A percentile compares a stretch with the other conserved stretches of the same genome.
phyloP scores from a whole-genome alignment of 176 grass and related monocot genomes.

The Oryza nivara region DNA sequence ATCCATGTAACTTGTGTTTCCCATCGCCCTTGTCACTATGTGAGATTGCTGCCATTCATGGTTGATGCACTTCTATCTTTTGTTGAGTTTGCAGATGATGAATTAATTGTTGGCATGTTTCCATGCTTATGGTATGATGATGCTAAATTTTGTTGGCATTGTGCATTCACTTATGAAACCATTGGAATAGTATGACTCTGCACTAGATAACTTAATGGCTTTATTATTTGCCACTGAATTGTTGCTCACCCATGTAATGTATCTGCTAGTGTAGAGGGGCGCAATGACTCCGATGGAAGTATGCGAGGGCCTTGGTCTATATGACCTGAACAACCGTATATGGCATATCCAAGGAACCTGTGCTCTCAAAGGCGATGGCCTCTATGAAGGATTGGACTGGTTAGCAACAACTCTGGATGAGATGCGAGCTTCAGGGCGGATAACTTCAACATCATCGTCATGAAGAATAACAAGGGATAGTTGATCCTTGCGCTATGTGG shows the following conservation, averaged over 20 bases:
- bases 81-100: neutral
- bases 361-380: constrained; percentile 78
- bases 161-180: neutral
- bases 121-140: neutral
- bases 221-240: neutral
- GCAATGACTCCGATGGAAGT: constrained; percentile 96
- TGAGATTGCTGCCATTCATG: neutral
- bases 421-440: constrained; percentile 67
- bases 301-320: constrained; percentile 83
- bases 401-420: constrained; percentile 73
- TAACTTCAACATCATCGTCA: constrained; percentile 60
- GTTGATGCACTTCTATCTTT: neutral
- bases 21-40: neutral
- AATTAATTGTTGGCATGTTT: constrained; percentile 1
- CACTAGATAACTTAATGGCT: neutral
- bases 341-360: constrained; percentile 97
- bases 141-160: neutral
- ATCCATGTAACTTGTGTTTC: neutral
- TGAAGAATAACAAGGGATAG: constrained; percentile 7
- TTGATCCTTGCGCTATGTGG: constrained; percentile 39
- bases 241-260: neutral
- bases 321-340: constrained; percentile 78
- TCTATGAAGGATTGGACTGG: constrained; percentile 98
- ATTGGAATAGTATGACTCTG: neutral
- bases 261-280: constrained; percentile 60